Base-by-base conservation (phyloP, 2,329 filamentous ascomycete species). In the Venturia oleaginea region DNA sequence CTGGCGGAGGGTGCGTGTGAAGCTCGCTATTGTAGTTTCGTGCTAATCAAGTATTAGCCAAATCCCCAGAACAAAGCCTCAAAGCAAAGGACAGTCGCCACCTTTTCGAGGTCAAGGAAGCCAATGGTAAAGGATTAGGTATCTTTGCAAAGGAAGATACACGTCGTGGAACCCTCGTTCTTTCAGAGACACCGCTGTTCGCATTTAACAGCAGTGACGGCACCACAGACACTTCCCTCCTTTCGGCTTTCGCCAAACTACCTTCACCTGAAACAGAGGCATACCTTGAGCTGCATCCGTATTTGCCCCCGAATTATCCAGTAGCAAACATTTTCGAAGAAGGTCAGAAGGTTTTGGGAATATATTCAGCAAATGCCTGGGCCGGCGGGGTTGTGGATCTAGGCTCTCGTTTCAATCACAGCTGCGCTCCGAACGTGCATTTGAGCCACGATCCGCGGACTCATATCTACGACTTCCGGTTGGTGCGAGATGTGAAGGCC, bases 91-190 rank as follows among this genome's bases (percentile, higher is more conserved):
- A 51, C 22, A 51, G 8, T 13, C 24, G 22, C 46, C 46, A 51
- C 0, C 76, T 74, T 42, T 61, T 64, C 34, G 38, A 34, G 17
- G n/a, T 64, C 51, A 38, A 42, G 24, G 24, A 42, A 7, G 43
- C 51, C 15, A 8, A 34, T 6, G 38, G 40, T 32, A 59, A 60
- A 30, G 61, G 61, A 8, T 37, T 51, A 3, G 61, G 42, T 6
- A 32, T 54, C 30, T 63, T 63, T n/a, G 61, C 61, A 1, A 63
- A 13, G 32, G 19, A 22, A 8, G 30, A 48, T 27, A 63, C 55
- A 40, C 43, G 19, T 6, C 15, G 30, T n/a, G 61, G 61, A 15
- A 46, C n/a, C 37, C 61, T 63, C 11, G 19, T 63, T 13, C 61
- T 63, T 3, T 32, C 61, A n/a, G 61, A 63, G 30, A 48, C 30